Evolutionary conservation across 306 rosid genomes (phyloP).

Genomic region (Hylodesmum podocarpum): DNA sequence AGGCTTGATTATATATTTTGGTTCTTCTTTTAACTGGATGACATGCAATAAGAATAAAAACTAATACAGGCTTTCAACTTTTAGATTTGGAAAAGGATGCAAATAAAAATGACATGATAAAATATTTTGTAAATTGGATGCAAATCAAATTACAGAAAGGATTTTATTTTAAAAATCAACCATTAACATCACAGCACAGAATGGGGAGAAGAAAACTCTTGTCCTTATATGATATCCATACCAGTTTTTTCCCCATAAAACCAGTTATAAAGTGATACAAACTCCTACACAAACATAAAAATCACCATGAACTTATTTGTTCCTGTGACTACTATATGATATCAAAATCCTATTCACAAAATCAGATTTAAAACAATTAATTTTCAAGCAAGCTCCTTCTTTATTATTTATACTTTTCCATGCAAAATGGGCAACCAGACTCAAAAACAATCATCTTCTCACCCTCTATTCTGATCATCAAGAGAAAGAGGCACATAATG

Average conservation of each 20-base stretch:
- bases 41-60: background rate
- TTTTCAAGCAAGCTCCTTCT: background rate
- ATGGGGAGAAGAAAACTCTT: background rate
- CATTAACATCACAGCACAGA: background rate
- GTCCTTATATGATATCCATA: slow-evolving; percentile 1
- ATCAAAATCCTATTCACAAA: background rate
- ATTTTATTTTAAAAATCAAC: background rate
- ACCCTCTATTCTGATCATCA: background rate
- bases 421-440: background rate
- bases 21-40: background rate
- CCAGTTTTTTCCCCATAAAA: slow-evolving; percentile 15
- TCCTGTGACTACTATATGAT: background rate
- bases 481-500: background rate
- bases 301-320: background rate
- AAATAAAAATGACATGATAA: background rate
- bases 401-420: background rate
- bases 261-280: background rate
- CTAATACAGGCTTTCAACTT: background rate
- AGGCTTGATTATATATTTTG: background rate
- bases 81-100: background rate
- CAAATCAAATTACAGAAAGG: background rate
- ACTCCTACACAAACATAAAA: background rate
- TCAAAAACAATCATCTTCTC: background rate
- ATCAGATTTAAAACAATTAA: background rate
- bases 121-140: background rate